These are phyloP conservation scores for Multifurca ochricompacta DNA, from an alignment of 768 basidiomycete species.

Conservation along the genomic window DNA sequence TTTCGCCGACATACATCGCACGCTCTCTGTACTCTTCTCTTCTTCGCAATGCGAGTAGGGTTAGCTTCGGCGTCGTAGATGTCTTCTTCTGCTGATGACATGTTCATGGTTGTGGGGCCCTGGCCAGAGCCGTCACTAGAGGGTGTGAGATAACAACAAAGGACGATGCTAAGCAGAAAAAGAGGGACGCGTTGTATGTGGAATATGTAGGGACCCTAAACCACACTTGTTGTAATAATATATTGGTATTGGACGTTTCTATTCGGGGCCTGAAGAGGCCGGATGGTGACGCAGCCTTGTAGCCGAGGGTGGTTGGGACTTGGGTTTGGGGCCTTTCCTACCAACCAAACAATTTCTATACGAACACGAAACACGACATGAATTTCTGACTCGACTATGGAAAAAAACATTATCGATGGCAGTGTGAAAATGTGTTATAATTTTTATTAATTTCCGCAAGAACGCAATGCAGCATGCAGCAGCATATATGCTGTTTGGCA, in stretches of 20 bases:
- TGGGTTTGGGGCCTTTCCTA: too few species aligned
- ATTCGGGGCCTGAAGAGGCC: not conserved
- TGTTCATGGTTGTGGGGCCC: conserved; percentile 21
- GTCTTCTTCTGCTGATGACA: conserved; percentile 67
- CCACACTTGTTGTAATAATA: not conserved
- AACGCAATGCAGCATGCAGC: too few species aligned
- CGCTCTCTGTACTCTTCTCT: conserved; percentile 65
- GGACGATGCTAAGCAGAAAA: not conserved
- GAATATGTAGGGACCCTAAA: conserved; percentile 6
- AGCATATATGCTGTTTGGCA: too few species aligned
- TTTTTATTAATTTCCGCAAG: too few species aligned
- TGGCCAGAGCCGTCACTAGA: too few species aligned
- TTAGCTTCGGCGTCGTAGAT: conserved; percentile 38
- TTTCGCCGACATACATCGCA: conserved; percentile 80
- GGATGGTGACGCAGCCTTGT: conserved; percentile 6
- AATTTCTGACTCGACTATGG: not conserved
- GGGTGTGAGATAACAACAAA: too few species aligned
- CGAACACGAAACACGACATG: not conserved
- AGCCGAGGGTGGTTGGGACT: too few species aligned
- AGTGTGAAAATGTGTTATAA: too few species aligned
- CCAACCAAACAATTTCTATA: not conserved
- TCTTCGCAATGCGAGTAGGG: conserved; percentile 42
- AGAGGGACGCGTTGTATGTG: not conserved
- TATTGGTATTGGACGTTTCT: not conserved
- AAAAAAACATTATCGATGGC: not conserved